phyloP scores from a whole-genome alignment of 2,329 filamentous ascomycete species.

The Colletotrichum tofieldiae region DNA sequence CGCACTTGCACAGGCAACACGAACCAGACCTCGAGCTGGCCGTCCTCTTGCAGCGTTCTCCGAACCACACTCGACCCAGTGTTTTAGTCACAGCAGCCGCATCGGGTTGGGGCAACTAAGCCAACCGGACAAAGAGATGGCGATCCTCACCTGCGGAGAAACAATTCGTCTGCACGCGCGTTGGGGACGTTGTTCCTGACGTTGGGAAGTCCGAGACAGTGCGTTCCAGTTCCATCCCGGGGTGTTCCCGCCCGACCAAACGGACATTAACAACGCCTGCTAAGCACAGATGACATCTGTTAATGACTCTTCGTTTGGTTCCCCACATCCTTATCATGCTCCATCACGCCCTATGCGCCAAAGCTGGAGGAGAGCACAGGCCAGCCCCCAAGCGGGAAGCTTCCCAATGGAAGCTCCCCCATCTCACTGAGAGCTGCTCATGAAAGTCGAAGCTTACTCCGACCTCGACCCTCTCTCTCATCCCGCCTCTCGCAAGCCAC shows the following conservation, averaged over 20 bases:
- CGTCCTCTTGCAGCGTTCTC: too few species aligned
- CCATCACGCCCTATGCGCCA: constrained; percentile 18
- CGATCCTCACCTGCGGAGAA: not conserved
- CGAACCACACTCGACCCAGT: not conserved
- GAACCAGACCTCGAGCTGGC: not conserved
- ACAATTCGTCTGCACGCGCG: not conserved
- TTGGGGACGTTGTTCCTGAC: not conserved
- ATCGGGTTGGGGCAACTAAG: not conserved
- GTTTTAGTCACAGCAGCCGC: not conserved
- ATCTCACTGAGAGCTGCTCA: constrained; percentile 18
- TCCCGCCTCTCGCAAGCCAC: not conserved
- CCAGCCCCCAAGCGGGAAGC: constrained; percentile 26
- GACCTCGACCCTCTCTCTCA: constrained; percentile 9
- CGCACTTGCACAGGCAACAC: not conserved
- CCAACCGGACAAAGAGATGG: not conserved
- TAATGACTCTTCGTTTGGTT: not conserved
- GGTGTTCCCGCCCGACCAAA: not conserved
- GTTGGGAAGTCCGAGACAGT: constrained; percentile 37
- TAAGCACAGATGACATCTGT: constrained; percentile 22
- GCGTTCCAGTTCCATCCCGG: constrained; percentile 20
- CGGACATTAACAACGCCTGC: not conserved
- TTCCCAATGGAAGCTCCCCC: constrained; percentile 19
- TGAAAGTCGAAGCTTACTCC: constrained; percentile 13
- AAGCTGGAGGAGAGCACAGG: constrained; percentile 16
- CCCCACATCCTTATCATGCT: constrained; percentile 15